Evolutionary conservation across 257 asterid genomes (phyloP), one percentile per base, ranked within the genome.

Genomic region (Anisodus acutangulus): DNA sequence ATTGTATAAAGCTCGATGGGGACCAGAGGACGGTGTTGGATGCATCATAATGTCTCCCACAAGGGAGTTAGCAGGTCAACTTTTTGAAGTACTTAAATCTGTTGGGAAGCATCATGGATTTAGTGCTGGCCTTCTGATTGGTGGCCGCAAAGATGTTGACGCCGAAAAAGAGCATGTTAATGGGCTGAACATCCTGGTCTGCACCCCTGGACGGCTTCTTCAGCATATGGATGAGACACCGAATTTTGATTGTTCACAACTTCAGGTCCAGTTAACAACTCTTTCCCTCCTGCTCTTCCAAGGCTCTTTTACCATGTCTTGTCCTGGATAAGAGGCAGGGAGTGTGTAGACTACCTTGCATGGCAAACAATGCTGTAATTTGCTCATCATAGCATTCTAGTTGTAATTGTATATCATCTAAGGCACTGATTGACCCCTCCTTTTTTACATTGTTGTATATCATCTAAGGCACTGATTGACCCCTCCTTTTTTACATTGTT

Each of bases 141-240:
- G 99, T 83, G 99, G 99, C 67, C 95, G 98, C 78, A 92, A 91
- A 85, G 98, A 93, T 89, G 95, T 97, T 74, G 98, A 89, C 81
- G 60, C 86, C 2, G 99, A 97, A 91, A 97, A 95, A 87, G 98
- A 95, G 80, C 93, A 89, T 69, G 97, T 97, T 69, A 95, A 91
- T 57, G 86, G 85, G 82, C 84, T 97, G 92, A 95, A 97, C 86
- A 93, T 97, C 86, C 86, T 97, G 92, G 97, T 97, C 53, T 95
- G 99, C 81, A 97, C 99, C 74, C 98, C 98, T 3, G 98, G 99
- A 11, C 92, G 98, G 82, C 97, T 97, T 86, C 98, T 97, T 81
- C 99, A 97, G 89, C 99, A 97, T 96, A 97, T 97, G 99, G 97
- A 97, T 11, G 98, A 95, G 86, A 97, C 99, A 55, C 97, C 95